Percentiles rank a stretch among this genome's conserved stretches.
These are phyloP conservation scores for Fomitopsis serialis DNA, from an alignment of 768 basidiomycete genomes.

Conservation along the genomic window DNA sequence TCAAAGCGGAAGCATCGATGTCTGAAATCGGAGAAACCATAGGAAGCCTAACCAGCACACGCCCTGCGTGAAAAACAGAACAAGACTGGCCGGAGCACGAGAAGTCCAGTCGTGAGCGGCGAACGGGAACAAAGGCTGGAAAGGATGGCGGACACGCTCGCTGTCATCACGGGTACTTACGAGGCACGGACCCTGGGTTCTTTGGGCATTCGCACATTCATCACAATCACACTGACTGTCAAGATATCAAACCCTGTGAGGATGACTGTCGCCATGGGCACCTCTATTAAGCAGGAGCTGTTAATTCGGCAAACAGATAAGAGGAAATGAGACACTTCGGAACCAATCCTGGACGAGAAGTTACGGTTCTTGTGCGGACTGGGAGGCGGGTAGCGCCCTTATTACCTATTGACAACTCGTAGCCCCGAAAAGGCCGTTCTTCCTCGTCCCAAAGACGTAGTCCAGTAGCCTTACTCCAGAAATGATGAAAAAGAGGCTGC, in stretches of 20 bases:
- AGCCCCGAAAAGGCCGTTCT: too few relatives aligned
- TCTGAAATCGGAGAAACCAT: constrained; percentile 1
- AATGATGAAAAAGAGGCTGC: too few relatives aligned
- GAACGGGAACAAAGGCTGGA: neutral
- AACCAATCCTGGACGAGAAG: too few relatives aligned
- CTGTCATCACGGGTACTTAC: neutral
- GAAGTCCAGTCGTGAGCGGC: neutral
- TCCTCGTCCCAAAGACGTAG: too few relatives aligned
- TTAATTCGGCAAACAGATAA: neutral
- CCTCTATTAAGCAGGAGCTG: neutral
- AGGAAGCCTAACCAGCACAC: neutral
- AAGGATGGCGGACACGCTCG: neutral
- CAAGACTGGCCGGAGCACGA: constrained; percentile 1
- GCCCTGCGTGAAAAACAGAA: constrained; percentile 3
- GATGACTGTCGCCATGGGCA: neutral
- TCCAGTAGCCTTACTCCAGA: too few relatives aligned
- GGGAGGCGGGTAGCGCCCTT: too few relatives aligned
- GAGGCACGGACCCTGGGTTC: neutral
- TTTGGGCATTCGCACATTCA: neutral
- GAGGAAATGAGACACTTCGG: neutral
- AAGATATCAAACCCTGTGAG: neutral
- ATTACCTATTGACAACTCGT: too few relatives aligned
- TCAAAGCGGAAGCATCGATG: neutral
- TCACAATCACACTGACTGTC: neutral
- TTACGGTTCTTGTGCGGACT: too few relatives aligned